These are phyloP conservation scores for Albifimbria verrucaria DNA, from an alignment of 2,329 filamentous ascomycete genomes.

Conservation along the genomic window DNA sequence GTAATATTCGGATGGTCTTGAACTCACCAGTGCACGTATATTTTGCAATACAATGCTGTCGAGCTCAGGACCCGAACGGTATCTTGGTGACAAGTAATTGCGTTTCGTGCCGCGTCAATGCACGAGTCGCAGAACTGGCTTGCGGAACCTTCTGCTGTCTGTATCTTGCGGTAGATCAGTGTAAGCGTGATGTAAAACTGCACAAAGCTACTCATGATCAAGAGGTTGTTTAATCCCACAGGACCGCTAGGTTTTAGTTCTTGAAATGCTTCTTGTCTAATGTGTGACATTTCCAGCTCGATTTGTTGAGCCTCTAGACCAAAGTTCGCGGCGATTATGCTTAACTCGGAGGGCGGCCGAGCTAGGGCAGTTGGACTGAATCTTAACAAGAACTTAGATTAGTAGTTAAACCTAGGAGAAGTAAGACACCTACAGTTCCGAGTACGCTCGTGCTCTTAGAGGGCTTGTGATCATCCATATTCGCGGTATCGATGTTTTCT, in stretches of 20 bases:
- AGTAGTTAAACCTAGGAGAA: not conserved
- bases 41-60: not conserved
- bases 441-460: conserved; percentile 58
- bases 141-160: not conserved
- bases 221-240: not conserved
- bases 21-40: not conserved
- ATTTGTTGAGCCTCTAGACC: not conserved
- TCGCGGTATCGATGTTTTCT: conserved; percentile 37
- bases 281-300: not conserved
- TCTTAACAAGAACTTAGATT: not conserved
- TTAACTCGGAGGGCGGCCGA: not conserved
- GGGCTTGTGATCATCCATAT: conserved; percentile 54
- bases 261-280: not conserved
- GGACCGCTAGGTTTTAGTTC: not conserved
- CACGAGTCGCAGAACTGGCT: not conserved
- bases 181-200: not conserved
- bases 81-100: not conserved
- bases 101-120: not conserved
- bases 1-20: not conserved
- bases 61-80: not conserved
- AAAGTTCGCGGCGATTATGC: not conserved
- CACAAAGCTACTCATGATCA: not conserved
- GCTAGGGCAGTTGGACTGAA: not conserved
- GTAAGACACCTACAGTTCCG: conserved; percentile 34
- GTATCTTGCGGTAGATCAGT: not conserved